Evolutionary conservation across 1,139 yeast genomes (phyloP).

Genomic region (Diutina siamensis): DNA sequence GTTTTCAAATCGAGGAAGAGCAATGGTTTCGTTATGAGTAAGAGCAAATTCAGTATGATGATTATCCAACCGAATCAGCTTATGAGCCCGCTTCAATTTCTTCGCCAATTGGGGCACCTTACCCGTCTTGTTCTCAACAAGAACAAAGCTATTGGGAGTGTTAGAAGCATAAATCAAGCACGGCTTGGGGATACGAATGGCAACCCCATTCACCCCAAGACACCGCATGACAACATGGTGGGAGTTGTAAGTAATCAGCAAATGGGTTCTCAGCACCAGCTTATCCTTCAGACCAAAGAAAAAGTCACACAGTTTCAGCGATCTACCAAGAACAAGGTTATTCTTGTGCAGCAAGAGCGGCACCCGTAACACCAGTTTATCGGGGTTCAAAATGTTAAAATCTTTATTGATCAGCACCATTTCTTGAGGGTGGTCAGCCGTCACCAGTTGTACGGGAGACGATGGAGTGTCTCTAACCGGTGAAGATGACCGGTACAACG

Average conservation of each 20-base stretch:
- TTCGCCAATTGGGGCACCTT: background rate
- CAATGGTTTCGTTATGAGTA: conserved; percentile 39
- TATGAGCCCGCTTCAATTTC: conserved; percentile 9
- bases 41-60: conserved; percentile 47
- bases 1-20: conserved; percentile 45
- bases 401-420: conserved; percentile 16
- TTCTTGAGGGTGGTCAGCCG: conserved; percentile 6
- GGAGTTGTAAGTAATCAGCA: conserved; percentile 20
- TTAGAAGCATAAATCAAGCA: conserved; percentile 21
- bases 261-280: conserved; percentile 60
- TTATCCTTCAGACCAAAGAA: conserved; percentile 40
- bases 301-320: conserved; percentile 50
- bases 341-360: conserved; percentile 19
- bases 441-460: conserved; percentile 3
- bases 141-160: conserved; percentile 19
- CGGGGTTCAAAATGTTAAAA: conserved; percentile 31
- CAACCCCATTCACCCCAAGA: conserved; percentile 61
- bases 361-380: conserved; percentile 24
- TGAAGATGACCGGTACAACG: conserved; percentile 36
- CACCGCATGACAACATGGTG: conserved; percentile 36
- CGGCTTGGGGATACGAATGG: conserved; percentile 44
- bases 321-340: conserved; percentile 43
- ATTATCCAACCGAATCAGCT: conserved; percentile 31
- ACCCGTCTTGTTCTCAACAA: conserved; percentile 17
- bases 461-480: conserved; percentile 16